These are phyloP conservation scores for Trichaptum fuscoviolaceum DNA, from an alignment of 768 basidiomycete species.

Conservation along the genomic window DNA sequence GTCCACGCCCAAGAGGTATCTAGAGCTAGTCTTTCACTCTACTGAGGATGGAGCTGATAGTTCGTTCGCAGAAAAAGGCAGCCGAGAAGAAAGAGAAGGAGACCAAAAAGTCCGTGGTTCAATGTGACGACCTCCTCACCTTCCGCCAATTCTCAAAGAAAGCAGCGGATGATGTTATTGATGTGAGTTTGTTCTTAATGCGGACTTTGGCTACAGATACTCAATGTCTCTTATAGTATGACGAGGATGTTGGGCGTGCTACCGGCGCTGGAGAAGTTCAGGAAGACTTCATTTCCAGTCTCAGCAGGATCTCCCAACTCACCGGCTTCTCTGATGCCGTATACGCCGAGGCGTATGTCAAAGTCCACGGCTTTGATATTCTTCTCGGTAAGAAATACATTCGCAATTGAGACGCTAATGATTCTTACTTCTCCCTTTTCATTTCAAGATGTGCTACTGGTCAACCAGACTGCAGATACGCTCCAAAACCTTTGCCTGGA, in stretches of 20 bases:
- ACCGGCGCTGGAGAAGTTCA: constrained; percentile 79
- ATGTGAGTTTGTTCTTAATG: constrained; percentile 37
- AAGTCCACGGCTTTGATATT: constrained; percentile 97
- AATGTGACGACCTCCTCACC: constrained; percentile 87
- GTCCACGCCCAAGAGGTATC: constrained; percentile 86
- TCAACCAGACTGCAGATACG: constrained; percentile 93
- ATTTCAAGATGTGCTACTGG: constrained; percentile 79
- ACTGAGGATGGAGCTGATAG: not conserved
- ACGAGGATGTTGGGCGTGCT: constrained; percentile 82
- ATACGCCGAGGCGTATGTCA: constrained; percentile 96
- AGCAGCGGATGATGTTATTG: constrained; percentile 70
- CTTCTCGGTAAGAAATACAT: constrained; percentile 55
- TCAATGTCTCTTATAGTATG: constrained; percentile 50
- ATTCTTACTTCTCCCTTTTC: not conserved
- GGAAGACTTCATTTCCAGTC: constrained; percentile 92
- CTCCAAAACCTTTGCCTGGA: constrained; percentile 96
- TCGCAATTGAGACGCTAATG: not conserved
- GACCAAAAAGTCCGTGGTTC: constrained; percentile 63
- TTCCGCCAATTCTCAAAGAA: constrained; percentile 98
- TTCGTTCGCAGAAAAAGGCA: constrained; percentile 65
- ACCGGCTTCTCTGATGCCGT: constrained; percentile 99
- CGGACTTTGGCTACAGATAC: constrained; percentile 9
- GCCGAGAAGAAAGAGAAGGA: constrained; percentile 88
- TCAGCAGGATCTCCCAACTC: constrained; percentile 88
- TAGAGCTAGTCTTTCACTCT: constrained; percentile 9